phyloP scores from a whole-genome alignment of 139 green algal genomes.

The Chlorella sp. region DNA sequence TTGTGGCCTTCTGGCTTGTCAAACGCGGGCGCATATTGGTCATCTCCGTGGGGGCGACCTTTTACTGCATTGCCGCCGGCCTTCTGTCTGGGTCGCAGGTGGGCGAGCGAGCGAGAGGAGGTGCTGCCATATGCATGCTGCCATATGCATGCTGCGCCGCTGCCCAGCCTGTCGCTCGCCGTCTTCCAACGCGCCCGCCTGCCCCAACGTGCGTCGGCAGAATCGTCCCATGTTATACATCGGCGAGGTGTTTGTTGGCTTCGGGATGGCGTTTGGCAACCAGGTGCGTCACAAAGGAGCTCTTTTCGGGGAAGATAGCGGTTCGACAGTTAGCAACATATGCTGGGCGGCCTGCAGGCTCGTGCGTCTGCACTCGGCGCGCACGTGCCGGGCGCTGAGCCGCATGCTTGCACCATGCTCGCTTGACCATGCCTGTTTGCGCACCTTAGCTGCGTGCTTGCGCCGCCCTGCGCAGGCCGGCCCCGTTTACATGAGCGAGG shows the following conservation, averaged over 20 bases:
- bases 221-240: not conserved
- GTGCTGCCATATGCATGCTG: no score
- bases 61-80: not conserved
- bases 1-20: constrained; percentile 1
- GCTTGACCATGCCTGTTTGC: not conserved
- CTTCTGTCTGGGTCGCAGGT: not conserved
- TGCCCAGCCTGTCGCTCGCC: no score
- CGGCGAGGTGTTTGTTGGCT: not conserved
- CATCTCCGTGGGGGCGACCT: not conserved
- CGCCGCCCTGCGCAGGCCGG: not conserved
- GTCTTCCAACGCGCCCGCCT: no score
- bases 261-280: constrained; percentile 9
- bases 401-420: not conserved
- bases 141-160: no score
- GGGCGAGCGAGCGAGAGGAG: no score
- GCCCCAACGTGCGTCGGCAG: no score
- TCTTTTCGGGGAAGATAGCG: no score
- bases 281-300: no score
- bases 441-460: not conserved
- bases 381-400: not conserved
- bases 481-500: constrained; percentile 5
- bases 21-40: not conserved
- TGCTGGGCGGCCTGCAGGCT: no score
- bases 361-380: no score
- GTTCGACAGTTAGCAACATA: no score